Percentiles rank a stretch among this genome's conserved stretches.
Evolutionary conservation across 1,284 basidiomycete genomes (phyloP).

Genomic region (Cryptococcus sp.): DNA sequence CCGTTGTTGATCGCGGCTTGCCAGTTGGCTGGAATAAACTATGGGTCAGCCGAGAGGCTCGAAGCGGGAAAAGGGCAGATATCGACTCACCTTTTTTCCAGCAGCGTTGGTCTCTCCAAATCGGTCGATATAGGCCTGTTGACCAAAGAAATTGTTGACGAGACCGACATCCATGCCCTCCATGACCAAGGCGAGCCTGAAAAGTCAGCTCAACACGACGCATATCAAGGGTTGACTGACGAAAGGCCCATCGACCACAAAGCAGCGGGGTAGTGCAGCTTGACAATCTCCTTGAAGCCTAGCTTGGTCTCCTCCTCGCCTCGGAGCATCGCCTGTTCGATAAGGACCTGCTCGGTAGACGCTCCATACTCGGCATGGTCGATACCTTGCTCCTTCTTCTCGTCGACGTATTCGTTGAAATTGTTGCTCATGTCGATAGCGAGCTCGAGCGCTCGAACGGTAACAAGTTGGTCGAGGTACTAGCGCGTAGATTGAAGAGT

Average conservation of each 20-base stretch:
- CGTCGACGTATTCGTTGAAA: background rate
- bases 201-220: background rate
- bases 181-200: slow-evolving; percentile 45
- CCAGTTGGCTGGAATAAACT: slow-evolving; percentile 48
- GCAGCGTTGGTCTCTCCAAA: slow-evolving; percentile 15
- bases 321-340: slow-evolving; percentile 1
- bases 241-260: slow-evolving; percentile 2
- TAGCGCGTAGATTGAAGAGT: too few species aligned
- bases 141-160: slow-evolving; percentile 45
- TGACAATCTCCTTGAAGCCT: slow-evolving; percentile 1
- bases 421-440: background rate
- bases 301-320: slow-evolving; percentile 4
- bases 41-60: too few species aligned
- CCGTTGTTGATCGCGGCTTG: slow-evolving; percentile 46
- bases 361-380: background rate
- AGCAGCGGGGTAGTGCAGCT: background rate
- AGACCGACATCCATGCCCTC: slow-evolving; percentile 41
- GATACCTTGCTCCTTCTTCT: background rate
- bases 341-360: background rate
- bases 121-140: slow-evolving; percentile 30
- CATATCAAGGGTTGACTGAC: background rate
- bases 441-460: too few species aligned
- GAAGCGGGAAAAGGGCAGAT: too few species aligned
- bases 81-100: background rate
- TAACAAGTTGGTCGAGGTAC: too few species aligned